A percentile compares a stretch with the other conserved stretches of the same genome.
Evolutionary conservation across 2,329 filamentous ascomycete species (phyloP).

Genomic region (Colletotrichum neosansevieriae): DNA sequence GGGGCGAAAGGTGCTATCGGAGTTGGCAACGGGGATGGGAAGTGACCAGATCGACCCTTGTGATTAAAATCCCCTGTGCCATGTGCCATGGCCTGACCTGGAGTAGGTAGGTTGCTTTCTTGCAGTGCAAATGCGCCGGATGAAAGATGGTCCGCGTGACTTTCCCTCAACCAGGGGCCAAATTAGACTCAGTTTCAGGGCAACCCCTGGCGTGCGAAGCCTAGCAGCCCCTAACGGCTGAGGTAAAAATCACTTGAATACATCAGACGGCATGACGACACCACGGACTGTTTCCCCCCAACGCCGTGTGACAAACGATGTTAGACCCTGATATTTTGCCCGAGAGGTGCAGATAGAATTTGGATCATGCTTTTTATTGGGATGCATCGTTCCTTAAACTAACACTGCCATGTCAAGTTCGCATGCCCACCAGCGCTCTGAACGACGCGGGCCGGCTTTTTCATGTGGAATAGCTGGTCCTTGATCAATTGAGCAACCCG

Average conservation of each 20-base stretch:
- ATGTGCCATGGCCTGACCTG: conserved; percentile 32
- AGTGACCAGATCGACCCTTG: conserved; percentile 40
- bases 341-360: background rate
- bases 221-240: conserved; percentile 15
- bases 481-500: background rate
- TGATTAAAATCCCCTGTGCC: conserved; percentile 36
- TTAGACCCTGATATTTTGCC: background rate
- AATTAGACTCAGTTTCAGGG: conserved; percentile 32
- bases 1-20: conserved; percentile 31
- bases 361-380: background rate
- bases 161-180: conserved; percentile 12
- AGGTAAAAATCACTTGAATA: conserved; percentile 6
- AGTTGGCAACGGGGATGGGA: conserved; percentile 28
- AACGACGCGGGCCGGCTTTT: conserved; percentile 34
- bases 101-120: conserved; percentile 36
- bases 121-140: conserved; percentile 37
- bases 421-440: background rate
- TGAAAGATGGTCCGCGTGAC: conserved; percentile 33
- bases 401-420: background rate
- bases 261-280: conserved; percentile 38
- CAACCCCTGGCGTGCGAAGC: conserved; percentile 39
- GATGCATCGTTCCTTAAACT: conserved; percentile 4
- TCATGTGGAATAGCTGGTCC: conserved; percentile 16
- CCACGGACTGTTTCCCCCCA: conserved; percentile 5
- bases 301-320: background rate